Conservation (phyloP, 2,329 filamentous ascomycete species). For the Corynespora cassiicola region DNA sequence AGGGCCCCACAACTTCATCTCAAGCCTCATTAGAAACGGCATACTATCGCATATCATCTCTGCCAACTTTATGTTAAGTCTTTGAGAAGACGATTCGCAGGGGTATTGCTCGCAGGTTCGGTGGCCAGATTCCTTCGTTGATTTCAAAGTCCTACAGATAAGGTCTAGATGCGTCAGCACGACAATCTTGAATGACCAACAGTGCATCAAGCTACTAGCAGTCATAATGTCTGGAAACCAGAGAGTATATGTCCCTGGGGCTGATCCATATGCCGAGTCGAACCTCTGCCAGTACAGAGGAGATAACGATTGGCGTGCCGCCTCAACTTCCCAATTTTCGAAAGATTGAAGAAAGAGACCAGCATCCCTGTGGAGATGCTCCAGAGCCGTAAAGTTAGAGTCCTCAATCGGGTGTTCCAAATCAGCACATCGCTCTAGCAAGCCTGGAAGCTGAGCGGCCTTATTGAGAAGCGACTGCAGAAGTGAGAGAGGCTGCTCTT, state of each 20-base stretch:
- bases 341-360: conserved; percentile 1
- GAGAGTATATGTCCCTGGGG: conserved; percentile 2
- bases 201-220: conserved; percentile 11
- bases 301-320: background rate
- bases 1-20: conserved; percentile 5
- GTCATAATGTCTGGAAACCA: conserved; percentile 13
- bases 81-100: background rate
- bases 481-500: conserved; percentile 5
- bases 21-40: conserved; percentile 8
- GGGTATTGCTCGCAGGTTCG: background rate
- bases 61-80: conserved; percentile 3
- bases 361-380: conserved; percentile 4
- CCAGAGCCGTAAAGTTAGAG: conserved; percentile 3
- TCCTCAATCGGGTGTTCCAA: background rate
- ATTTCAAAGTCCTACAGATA: background rate
- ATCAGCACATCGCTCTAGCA: conserved; percentile 8
- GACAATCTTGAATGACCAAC: conserved; percentile 11
- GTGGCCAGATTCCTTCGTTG: background rate
- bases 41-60: conserved; percentile 11
- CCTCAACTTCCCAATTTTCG: conserved; percentile 6
- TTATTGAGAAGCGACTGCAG: conserved; percentile 10
- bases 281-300: conserved; percentile 7
- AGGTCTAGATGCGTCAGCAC: conserved; percentile 2
- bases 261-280: conserved; percentile 1
- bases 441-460: conserved; percentile 4